Base-by-base conservation (phyloP, 78 protist species). In the Polysphondylium violaceum region DNA sequence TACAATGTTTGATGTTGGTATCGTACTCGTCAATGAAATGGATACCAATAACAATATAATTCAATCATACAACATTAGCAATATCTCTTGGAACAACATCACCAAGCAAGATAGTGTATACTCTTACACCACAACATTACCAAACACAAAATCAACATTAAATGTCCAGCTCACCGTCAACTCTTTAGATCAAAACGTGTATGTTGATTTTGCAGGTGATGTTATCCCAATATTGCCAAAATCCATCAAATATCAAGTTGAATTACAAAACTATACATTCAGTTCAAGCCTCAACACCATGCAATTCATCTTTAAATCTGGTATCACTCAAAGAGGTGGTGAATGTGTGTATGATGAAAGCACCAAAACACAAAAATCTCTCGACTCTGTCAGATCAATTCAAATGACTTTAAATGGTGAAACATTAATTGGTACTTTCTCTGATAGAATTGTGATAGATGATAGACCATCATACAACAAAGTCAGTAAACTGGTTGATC, bases 171-270 rank as follows among this genome's bases (percentile, higher is more conserved):
- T 61, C 19, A 33, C 71, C 6, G 35, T 65, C 8, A 65, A 65
- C 19, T n/a, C 17, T n/a, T n/a, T 1, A 12, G 27, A 27, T 43
- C 41, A 41, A 38, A 43, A 68, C 56, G n/a, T n/a, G n/a, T n/a
- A 77, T 16, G 44, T 50, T 69, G 31, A 64, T 36, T 78, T 78
- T 23, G 60, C n/a, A 16, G 88, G 88, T 36, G 88, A 78, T 50
- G n/a, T 64, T 7, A 33, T 78, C 14, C 9, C 60, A 14, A 69
- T 65, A 2, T 33, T 33, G 23, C 55, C 58, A 40, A 78, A 65
- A 1, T 78, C 88, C 3, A 38, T 78, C 8, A 78, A 78, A 47
- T 78, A 78, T 51, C 53, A 43, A 40, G 27, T 78, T 21, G 58
- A 38, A 25, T 47, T 78, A 29, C 2, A 23, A 31, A 51, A 51